phyloP scores from a whole-genome alignment of 108 stramenopile species.

The Conticribra weissflogii region DNA sequence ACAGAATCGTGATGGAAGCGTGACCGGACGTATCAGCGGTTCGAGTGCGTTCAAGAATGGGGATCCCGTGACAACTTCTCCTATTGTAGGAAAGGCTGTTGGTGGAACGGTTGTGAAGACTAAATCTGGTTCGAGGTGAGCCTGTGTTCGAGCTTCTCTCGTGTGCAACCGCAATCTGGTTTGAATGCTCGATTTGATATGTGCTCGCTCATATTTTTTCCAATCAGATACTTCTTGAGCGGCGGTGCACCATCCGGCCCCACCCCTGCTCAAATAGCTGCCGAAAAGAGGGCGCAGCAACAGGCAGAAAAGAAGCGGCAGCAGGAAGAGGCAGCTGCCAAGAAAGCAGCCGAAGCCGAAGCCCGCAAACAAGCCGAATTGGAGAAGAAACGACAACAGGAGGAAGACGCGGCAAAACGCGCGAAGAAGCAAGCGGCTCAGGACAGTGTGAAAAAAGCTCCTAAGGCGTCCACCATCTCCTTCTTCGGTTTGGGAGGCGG shows the following conservation, averaged over 20 bases:
- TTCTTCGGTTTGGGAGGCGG: constrained; percentile 45
- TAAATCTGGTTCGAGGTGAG: constrained; percentile 41
- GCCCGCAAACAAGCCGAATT: constrained; percentile 15
- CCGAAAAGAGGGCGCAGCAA: constrained; percentile 8
- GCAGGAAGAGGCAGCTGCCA: constrained; percentile 6
- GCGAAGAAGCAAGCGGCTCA: constrained; percentile 31
- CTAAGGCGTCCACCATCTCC: constrained; percentile 41
- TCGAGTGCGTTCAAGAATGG: constrained; percentile 45
- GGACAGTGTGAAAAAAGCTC: constrained; percentile 25
- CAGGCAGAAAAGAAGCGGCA: constrained; percentile 10
- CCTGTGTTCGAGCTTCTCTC: not conserved
- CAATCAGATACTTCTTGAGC: constrained; percentile 46
- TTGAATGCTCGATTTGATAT: no score
- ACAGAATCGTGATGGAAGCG: constrained; percentile 61
- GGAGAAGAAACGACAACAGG: constrained; percentile 26
- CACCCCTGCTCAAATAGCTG: constrained; percentile 12
- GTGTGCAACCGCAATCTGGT: no score
- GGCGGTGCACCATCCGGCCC: no score
- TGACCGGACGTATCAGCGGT: constrained; percentile 44
- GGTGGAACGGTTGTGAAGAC: constrained; percentile 43
- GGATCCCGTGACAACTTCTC: constrained; percentile 51
- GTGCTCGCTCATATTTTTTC: no score
- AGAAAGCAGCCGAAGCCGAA: constrained; percentile 12
- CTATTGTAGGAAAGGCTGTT: constrained; percentile 39
- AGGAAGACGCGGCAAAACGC: constrained; percentile 24